Conservation (phyloP, 1,284 basidiomycete species). For the Tylopilus sp. region DNA sequence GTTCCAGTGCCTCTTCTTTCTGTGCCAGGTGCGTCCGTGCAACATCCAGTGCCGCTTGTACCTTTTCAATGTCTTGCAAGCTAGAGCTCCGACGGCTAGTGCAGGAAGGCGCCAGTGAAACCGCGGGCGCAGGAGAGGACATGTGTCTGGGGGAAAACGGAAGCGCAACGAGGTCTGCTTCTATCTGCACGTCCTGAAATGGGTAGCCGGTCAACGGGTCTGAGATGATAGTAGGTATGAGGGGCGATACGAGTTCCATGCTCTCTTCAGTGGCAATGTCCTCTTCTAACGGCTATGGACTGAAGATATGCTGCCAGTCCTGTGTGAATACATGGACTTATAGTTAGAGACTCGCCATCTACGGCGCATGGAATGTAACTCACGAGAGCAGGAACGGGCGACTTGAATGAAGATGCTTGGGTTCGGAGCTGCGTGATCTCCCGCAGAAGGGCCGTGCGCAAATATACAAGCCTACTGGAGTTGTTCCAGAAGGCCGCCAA, state of each 20-base stretch:
- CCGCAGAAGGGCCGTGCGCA: conserved; percentile 11
- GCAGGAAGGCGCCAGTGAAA: neutral
- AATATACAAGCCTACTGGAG: conserved; percentile 28
- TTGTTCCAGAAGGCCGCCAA: too few relatives aligned
- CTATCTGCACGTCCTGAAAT: too few relatives aligned
- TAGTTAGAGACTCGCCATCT: too few relatives aligned
- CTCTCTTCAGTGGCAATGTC: too few relatives aligned
- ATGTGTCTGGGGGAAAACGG: neutral
- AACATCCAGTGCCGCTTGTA: conserved; percentile 6
- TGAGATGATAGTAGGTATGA: too few relatives aligned
- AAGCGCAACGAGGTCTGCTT: too few relatives aligned
- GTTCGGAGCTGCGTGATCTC: too few relatives aligned
- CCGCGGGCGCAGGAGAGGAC: conserved; percentile 24
- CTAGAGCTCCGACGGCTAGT: conserved; percentile 11
- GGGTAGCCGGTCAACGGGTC: too few relatives aligned
- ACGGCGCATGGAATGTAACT: conserved; percentile 2
- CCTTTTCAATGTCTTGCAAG: conserved; percentile 24
- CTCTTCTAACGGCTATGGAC: neutral
- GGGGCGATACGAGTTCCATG: conserved; percentile 41
- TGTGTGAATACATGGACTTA: conserved; percentile 11
- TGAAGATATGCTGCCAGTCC: too few relatives aligned
- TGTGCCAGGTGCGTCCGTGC: too few relatives aligned
- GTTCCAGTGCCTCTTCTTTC: neutral
- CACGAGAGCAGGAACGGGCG: too few relatives aligned
- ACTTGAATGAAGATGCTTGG: too few relatives aligned